Base-by-base conservation (phyloP, 2,329 filamentous ascomycete genomes). In the Pestalotiopsis sp. region DNA sequence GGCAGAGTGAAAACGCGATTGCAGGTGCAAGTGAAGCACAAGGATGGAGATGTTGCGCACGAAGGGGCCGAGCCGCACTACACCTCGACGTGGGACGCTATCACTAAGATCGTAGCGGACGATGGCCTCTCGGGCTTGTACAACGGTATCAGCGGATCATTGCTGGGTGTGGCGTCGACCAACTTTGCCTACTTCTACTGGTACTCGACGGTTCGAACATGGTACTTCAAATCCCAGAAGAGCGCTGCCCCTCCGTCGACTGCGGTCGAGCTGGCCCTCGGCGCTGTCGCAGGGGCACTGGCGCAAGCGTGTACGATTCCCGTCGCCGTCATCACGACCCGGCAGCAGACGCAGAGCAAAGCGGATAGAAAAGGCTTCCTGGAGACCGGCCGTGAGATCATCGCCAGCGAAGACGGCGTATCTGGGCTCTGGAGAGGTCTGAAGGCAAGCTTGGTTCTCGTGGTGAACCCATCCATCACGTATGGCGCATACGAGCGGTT, bases 111-210 rank as follows among this genome's bases (percentile, higher is more conserved):
- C 72, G 81, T 93, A 45, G 88, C 90, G 68, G 90, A 89, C 66
- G 96, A 99, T 74, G 96, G 96, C 39, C 68, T 96, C 9, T 76
- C 84, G 61, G 96, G 96, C 6, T 88, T 99, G 7, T 99, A 99
- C 77, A 90, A 93, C 65, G 96, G 96, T 70, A 95, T 99, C 79
- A 87, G 90, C 69, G 95, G 95, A 64, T 90, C 95, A 4, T 85
- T 99, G 20, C 83, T 98, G 65, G 96, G 96, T 66, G 96, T 99
- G 45, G 95, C 94, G 1, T 98, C 95, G 31, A 98, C 95, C 65
- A 99, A 99, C 81, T 99, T 99, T 79, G 96, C 96, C 76, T 99
- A 99, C 83, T 99, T 99, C 80, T 99, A 99, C 84, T 98, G 95
- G 95, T 98, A 98, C 80, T 95, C 94, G 4, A 83, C 96, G 36